A percentile compares a stretch with the other conserved stretches of the same genome.
Conservation (phyloP, 2,329 filamentous ascomycete species). For the Aspergillus fischeri region DNA sequence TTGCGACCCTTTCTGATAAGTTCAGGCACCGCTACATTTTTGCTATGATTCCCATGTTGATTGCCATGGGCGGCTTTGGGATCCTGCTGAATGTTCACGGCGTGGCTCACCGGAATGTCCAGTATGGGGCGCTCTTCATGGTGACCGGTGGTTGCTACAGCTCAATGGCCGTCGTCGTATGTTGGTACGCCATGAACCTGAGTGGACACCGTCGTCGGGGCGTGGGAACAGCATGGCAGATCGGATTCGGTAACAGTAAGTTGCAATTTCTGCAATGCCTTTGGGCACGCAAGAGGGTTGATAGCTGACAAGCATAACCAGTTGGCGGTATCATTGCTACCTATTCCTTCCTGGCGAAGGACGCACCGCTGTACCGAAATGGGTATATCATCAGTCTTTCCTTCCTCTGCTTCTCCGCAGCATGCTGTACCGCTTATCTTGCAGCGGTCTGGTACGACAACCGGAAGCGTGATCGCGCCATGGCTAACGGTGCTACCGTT, state of each 20-base stretch:
- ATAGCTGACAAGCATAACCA: constrained; percentile 12
- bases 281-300: background rate
- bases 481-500: constrained; percentile 18
- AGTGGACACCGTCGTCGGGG: constrained; percentile 67
- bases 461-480: constrained; percentile 32
- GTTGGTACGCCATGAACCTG: constrained; percentile 79
- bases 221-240: constrained; percentile 70
- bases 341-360: constrained; percentile 62
- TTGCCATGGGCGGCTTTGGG: constrained; percentile 70
- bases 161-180: constrained; percentile 84
- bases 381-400: constrained; percentile 75
- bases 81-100: constrained; percentile 70
- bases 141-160: constrained; percentile 75
- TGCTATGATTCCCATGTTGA: constrained; percentile 61
- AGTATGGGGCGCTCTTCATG: constrained; percentile 80
- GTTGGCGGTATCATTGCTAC: constrained; percentile 75
- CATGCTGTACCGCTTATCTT: constrained; percentile 43
- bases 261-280: background rate
- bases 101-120: constrained; percentile 50
- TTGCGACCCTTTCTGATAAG: constrained; percentile 70
- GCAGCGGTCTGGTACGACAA: constrained; percentile 38
- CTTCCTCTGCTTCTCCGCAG: constrained; percentile 65
- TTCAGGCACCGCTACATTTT: constrained; percentile 71
- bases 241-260: constrained; percentile 66
- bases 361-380: constrained; percentile 64